Evolutionary conservation across 768 basidiomycete genomes (phyloP).

Genomic region (Trametopsis cervina): DNA sequence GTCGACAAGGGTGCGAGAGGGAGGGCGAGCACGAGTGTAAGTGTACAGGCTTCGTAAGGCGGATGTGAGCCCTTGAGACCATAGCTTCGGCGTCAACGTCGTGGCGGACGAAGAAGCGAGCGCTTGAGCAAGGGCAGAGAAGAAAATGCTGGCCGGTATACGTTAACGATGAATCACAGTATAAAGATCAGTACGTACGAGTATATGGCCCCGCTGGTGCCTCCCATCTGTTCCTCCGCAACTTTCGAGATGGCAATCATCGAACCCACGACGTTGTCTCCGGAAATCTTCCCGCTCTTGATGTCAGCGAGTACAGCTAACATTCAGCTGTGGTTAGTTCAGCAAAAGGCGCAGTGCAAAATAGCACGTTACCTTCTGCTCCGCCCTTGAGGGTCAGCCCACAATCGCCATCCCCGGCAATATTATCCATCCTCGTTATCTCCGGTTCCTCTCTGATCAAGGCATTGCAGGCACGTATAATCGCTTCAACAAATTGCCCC

Average conservation of each 20-base stretch:
- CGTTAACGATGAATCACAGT: conserved; percentile 1
- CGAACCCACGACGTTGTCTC: conserved; percentile 56
- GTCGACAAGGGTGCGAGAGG: conserved; percentile 90
- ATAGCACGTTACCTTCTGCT: conserved; percentile 50
- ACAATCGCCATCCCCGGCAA: conserved; percentile 87
- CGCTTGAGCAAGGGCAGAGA: conserved; percentile 78
- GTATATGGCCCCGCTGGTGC: conserved; percentile 86
- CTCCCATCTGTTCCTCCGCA: conserved; percentile 83
- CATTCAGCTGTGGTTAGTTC: too few relatives aligned
- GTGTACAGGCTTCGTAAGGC: conserved; percentile 63
- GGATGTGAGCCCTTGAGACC: conserved; percentile 50
- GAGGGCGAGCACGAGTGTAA: conserved; percentile 85
- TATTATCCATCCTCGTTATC: conserved; percentile 85
- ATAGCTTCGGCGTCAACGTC: conserved; percentile 43
- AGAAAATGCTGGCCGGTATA: conserved; percentile 63
- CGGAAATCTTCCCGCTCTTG: conserved; percentile 46
- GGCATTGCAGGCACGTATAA: conserved; percentile 55
- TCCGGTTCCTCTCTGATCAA: conserved; percentile 78
- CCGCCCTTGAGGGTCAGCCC: conserved; percentile 69
- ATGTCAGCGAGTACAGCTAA: conserved; percentile 58
- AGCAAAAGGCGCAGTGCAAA: neutral
- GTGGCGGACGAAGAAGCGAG: conserved; percentile 30
- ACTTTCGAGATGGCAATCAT: conserved; percentile 65
- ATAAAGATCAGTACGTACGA: conserved; percentile 48
- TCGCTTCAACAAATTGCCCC: conserved; percentile 42